Conservation (phyloP, 2,329 filamentous ascomycete species). For the Aspergillus sp. region DNA sequence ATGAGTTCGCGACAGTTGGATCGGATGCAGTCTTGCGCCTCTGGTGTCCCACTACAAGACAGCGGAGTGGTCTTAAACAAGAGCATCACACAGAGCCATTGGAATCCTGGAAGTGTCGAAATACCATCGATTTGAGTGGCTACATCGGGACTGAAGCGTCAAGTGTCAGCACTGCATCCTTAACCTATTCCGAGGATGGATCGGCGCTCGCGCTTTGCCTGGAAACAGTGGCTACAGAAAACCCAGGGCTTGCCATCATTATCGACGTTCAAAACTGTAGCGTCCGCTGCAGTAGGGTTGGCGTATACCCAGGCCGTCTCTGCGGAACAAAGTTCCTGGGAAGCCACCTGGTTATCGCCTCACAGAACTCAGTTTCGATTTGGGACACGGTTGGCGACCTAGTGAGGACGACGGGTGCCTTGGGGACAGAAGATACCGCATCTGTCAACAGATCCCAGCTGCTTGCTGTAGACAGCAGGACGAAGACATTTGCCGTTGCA, state of each 20-base stretch:
- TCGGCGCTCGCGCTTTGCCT: constrained; percentile 69
- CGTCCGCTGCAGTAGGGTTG: constrained; percentile 65
- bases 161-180: constrained; percentile 54
- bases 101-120: constrained; percentile 72
- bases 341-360: constrained; percentile 71
- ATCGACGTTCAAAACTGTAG: constrained; percentile 69
- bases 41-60: constrained; percentile 73
- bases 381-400: constrained; percentile 82
- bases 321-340: constrained; percentile 69
- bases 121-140: constrained; percentile 49
- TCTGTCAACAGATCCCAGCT: constrained; percentile 19
- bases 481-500: constrained; percentile 65
- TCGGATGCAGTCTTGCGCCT: constrained; percentile 73
- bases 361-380: constrained; percentile 65
- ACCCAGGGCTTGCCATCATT: constrained; percentile 66
- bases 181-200: constrained; percentile 80
- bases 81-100: constrained; percentile 50
- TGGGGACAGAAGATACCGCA: constrained; percentile 34
- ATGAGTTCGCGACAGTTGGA: constrained; percentile 81
- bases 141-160: constrained; percentile 22
- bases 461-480: constrained; percentile 67
- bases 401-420: constrained; percentile 63
- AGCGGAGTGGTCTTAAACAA: constrained; percentile 64
- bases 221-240: constrained; percentile 39
- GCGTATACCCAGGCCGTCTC: constrained; percentile 64